These are phyloP conservation scores for Aurinia saxatilis DNA, from an alignment of 345 rosid species.

Conservation along the genomic window DNA sequence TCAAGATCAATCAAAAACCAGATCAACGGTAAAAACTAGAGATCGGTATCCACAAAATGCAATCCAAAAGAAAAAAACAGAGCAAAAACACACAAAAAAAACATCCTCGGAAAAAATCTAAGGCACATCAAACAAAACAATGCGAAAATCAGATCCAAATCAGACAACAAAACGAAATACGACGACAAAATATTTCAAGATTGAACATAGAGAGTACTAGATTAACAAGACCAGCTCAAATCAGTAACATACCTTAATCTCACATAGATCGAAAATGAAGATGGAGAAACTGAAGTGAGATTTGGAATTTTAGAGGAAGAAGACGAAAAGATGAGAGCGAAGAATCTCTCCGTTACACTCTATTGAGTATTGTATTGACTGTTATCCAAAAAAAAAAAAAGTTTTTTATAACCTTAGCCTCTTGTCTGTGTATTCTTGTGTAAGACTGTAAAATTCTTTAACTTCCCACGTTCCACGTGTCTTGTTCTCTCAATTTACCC, in stretches of 20 bases:
- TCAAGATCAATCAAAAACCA: slow-evolving; percentile 1
- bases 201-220: too few relatives aligned
- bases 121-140: background rate
- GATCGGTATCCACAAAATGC: background rate
- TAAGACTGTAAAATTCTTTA: slow-evolving; percentile 7
- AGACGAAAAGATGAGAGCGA: slow-evolving; percentile 12
- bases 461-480: slow-evolving; percentile 26
- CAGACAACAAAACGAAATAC: background rate
- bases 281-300: slow-evolving; percentile 3
- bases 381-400: background rate
- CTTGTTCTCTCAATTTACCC: background rate
- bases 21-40: slow-evolving; percentile 2
- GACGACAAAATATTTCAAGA: background rate
- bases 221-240: background rate
- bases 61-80: background rate
- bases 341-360: slow-evolving; percentile 30
- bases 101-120: background rate
- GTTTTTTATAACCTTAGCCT: background rate
- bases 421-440: slow-evolving; percentile 1
- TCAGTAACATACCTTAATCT: slow-evolving; percentile 17
- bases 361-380: slow-evolving; percentile 23
- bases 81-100: slow-evolving; percentile 1
- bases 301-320: slow-evolving; percentile 17
- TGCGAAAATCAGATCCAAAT: slow-evolving; percentile 7
- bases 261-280: slow-evolving; percentile 15